These are phyloP conservation scores for Eimeria sp. DNA, from an alignment of 169 alveolate species.

Conservation along the genomic window DNA sequence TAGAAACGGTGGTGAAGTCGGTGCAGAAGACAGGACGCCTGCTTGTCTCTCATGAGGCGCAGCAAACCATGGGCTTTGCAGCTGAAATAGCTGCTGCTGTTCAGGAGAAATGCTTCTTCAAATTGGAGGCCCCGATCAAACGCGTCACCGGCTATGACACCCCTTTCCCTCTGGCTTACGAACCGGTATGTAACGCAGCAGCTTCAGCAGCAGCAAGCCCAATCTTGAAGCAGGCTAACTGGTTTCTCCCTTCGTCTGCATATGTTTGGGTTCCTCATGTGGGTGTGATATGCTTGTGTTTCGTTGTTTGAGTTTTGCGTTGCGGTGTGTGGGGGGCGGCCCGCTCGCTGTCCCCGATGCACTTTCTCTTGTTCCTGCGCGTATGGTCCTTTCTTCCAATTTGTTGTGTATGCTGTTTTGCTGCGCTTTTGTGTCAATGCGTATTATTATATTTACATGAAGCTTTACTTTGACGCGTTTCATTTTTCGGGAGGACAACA, in stretches of 20 bases:
- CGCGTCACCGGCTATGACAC: constrained; percentile 98
- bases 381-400: too few species aligned
- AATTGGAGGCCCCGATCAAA: constrained; percentile 97
- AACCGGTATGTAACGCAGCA: constrained; percentile 85
- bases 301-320: not conserved
- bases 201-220: not conserved
- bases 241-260: not conserved
- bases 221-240: not conserved
- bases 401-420: not conserved
- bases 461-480: not conserved
- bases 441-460: not conserved
- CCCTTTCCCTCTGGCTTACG: constrained; percentile 98
- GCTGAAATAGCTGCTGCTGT: constrained; percentile 97
- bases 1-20: constrained; percentile 95
- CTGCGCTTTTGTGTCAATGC: not conserved
- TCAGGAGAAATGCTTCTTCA: constrained; percentile 96
- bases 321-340: too few species aligned
- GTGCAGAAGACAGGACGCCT: constrained; percentile 97
- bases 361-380: too few species aligned
- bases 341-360: not conserved
- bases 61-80: constrained; percentile 94
- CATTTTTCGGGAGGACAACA: not conserved
- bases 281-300: not conserved
- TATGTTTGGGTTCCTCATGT: not conserved
- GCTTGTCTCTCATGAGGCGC: constrained; percentile 98